Evolutionary conservation across 139 green algal species (phyloP), one percentile per base, ranked within the genome.

Genomic region (Coelastrella sp.): DNA sequence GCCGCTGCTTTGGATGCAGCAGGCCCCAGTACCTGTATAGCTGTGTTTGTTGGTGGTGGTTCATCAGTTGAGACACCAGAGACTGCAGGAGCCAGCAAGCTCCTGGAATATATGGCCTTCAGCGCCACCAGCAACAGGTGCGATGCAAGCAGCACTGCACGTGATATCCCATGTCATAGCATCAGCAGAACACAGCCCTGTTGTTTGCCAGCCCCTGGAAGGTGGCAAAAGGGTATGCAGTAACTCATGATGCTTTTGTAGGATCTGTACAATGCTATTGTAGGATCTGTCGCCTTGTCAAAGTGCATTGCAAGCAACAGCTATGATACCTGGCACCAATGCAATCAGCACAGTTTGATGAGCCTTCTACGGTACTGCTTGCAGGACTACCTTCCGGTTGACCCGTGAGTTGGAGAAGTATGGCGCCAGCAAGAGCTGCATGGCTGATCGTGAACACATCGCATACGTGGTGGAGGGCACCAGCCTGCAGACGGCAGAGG

Each of bases 331-430:
- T n/a, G n/a, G n/a, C n/a, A n/a, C n/a, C n/a, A n/a, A n/a, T n/a
- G n/a, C n/a, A n/a, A n/a, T n/a, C n/a, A n/a, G n/a, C n/a, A n/a
- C n/a, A n/a, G n/a, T n/a, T n/a, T n/a, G n/a, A n/a, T n/a, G n/a
- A n/a, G n/a, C n/a, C n/a, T n/a, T 19, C 35, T 76, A 27, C 17
- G 35, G 41, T 5, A 23, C 41, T 7, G 40, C 8, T 5, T 84
- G 8, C 45, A 74, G 82, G 57, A 72, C 83, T 21, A 81, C 73
- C 4, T 94, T 92, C 86, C 79, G 91, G 43, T 37, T 94, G 8
- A 89, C 89, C 11, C 89, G 91, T 17, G 91, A 94, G 86, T 89
- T 94, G 41, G 91, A 94, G 91, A 94, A 94, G 87, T 89, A 92
- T 34, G 91, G 91, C 35, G 87, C 89, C 19, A 80, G 35, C 38